Percentiles rank a stretch among this genome's conserved stretches.
Conservation (phyloP, 1,284 basidiomycete genomes). For the Inonotus hispidus region DNA sequence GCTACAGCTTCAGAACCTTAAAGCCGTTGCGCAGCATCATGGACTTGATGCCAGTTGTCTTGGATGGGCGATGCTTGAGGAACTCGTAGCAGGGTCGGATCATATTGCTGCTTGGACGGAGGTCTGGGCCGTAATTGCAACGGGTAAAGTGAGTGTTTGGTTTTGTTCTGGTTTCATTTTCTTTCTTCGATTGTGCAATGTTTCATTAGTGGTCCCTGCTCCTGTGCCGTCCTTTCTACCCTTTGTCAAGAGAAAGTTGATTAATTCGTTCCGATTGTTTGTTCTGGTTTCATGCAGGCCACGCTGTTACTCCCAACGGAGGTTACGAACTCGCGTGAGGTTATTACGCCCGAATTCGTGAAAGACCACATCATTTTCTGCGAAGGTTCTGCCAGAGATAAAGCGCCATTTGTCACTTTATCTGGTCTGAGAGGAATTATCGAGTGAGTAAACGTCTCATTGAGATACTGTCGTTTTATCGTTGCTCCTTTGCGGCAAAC, state of each 20-base stretch:
- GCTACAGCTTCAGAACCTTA: constrained; percentile 75
- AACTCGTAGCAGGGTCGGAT: constrained; percentile 62
- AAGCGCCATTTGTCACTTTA: constrained; percentile 61
- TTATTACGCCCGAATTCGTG: constrained; percentile 68
- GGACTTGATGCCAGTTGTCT: constrained; percentile 66
- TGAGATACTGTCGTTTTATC: background rate
- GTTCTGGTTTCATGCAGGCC: constrained; percentile 43
- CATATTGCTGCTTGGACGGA: constrained; percentile 67
- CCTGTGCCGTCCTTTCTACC: no score
- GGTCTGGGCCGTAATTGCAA: constrained; percentile 60
- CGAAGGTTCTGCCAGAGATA: constrained; percentile 41
- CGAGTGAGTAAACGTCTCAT: constrained; percentile 21
- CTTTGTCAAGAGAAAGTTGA: constrained; percentile 10
- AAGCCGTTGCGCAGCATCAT: constrained; percentile 71
- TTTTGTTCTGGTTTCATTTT: no score
- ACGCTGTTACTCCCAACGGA: constrained; percentile 74
- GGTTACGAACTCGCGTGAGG: constrained; percentile 39
- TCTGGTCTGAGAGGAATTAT: constrained; percentile 76
- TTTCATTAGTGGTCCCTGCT: no score
- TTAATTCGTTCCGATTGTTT: background rate
- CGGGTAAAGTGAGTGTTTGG: constrained; percentile 55
- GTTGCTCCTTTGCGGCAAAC: no score
- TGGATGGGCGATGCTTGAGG: constrained; percentile 83
- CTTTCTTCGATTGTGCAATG: background rate
- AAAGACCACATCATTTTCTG: constrained; percentile 73